These are phyloP conservation scores for Lojkania enalia DNA, from an alignment of 2,329 filamentous ascomycete species.

Conservation along the genomic window DNA sequence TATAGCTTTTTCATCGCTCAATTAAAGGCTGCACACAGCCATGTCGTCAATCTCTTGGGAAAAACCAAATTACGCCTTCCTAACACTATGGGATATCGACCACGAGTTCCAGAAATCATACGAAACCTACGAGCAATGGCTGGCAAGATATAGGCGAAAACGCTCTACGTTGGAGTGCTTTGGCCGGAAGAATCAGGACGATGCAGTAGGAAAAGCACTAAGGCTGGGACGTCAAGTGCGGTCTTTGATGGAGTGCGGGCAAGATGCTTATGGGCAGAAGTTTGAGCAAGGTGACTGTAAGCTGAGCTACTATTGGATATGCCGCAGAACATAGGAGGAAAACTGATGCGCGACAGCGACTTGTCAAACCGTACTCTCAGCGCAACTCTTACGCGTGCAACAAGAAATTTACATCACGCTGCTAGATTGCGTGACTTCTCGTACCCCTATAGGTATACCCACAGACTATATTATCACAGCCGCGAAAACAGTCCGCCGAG, in stretches of 20 bases:
- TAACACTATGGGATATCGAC: constrained; percentile 43
- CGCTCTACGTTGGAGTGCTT: constrained; percentile 33
- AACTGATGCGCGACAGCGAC: constrained; percentile 29
- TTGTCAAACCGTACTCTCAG: constrained; percentile 35
- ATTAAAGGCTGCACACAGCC: neutral
- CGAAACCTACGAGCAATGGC: constrained; percentile 39
- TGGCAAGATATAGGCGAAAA: constrained; percentile 22
- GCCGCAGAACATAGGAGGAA: neutral
- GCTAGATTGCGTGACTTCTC: constrained; percentile 30
- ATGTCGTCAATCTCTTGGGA: constrained; percentile 22
- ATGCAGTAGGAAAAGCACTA: constrained; percentile 31
- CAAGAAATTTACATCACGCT: constrained; percentile 38
- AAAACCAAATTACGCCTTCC: constrained; percentile 33
- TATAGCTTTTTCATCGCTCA: neutral
- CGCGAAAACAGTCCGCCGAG: constrained; percentile 36
- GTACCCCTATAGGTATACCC: constrained; percentile 23
- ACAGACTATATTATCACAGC: constrained; percentile 35
- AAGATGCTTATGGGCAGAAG: constrained; percentile 28
- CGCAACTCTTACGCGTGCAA: constrained; percentile 38
- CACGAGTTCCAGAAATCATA: constrained; percentile 39
- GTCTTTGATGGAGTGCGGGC: constrained; percentile 31
- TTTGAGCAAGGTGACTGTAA: constrained; percentile 41
- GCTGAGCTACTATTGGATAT: constrained; percentile 10
- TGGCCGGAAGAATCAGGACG: constrained; percentile 26
- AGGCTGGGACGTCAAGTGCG: constrained; percentile 32